Base-by-base conservation (phyloP, 176 grass and related monocot genomes). In the maize (Zea mays) region DNA sequence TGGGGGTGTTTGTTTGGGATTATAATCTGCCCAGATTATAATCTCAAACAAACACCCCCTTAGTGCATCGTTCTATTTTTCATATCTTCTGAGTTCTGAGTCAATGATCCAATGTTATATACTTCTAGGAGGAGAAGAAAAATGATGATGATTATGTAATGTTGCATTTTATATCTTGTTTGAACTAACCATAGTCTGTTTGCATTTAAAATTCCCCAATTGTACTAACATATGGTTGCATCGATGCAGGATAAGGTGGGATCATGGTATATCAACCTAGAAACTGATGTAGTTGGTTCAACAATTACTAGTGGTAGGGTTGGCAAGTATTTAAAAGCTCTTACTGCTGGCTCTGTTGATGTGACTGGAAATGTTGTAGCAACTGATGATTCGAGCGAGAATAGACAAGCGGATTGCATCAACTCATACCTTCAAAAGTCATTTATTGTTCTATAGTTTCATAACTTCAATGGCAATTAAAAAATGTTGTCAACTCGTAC, bases 261-360 rank as follows among this genome's bases (percentile, higher is more conserved):
- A 4, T 89, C 88, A 45, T 97, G 94, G 94, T 90, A 89, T 74
- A 93, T 86, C 72, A 93, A 93, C 76, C 91, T 90, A 19, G 90
- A 88, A 15, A 74, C 84, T 34, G 84, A 85, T 75, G 81, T 92
- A 57, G 71, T 77, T 82, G 75, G 42, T 82, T 93, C 90, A 39
- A 44, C 75, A 3, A 89, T 84, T 73, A 77, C 74, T 61, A 71
- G 83, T 33, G 85, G 88, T 54, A 88, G 88, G 57, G 84, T 97
- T 67, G 94, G 90, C 74, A 93, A 93, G 79, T 97, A 93, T 67
- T 78, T 97, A n/a, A 97, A 97, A 82, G 55, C 88, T 67, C 72
- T 77, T 44, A 86, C 74, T 62, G 73, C 81, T 56, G 66, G 79
- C 57, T 82, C 77, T n/a, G n/a, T n/a, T n/a, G n/a, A n/a, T n/a